Evolutionary conservation across 345 rosid species (phyloP), one percentile per base, ranked within the genome.

Genomic region (Pseudoturritis turrita): DNA sequence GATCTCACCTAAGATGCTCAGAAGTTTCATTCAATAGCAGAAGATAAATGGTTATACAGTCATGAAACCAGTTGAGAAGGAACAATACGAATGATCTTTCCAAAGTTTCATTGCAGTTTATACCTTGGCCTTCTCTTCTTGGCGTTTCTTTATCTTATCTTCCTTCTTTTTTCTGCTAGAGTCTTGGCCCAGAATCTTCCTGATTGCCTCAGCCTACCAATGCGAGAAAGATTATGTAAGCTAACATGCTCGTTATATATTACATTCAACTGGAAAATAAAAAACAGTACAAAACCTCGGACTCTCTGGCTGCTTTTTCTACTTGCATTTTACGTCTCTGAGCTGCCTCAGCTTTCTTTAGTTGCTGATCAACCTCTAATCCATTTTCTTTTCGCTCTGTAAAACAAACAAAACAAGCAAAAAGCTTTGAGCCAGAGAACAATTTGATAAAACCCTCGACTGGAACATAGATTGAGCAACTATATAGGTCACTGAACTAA

Each of bases 141-240:
- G 93, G 10, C 86, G 91, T 81, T 83, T 89, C 82, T 91, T 91
- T 1, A 77, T 82, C 83, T 91, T 87, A 40, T 83, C 93, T 81
- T 91, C 97, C 41, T 88, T 85, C 79, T 88, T 95, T 83, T 88
- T 90, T 75, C 96, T 77, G 78, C 66, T 83, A 31, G 99, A 91
- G 78, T 88, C 96, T 84, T 91, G 98, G 47, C 98, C 96, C 3
- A 91, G 89, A 59, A 95, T 95, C 91, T 89, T 95, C 76, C 89
- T 84, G 41, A 91, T 91, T 56, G 97, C 99, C 83, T 95, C 96
- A 53, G 92, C 99, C 99, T 95, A 70, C 52, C 31, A 0, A 67
- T 33, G 21, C 9, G 1, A 41, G 29, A 75, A 44, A 15, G 17
- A 52, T n/a, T 62, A 62, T 44, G 43, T 52, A 68, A 52, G 39